Base-by-base conservation (phyloP, 108 stramenopile species). In the Cylindrotheca closterium region DNA sequence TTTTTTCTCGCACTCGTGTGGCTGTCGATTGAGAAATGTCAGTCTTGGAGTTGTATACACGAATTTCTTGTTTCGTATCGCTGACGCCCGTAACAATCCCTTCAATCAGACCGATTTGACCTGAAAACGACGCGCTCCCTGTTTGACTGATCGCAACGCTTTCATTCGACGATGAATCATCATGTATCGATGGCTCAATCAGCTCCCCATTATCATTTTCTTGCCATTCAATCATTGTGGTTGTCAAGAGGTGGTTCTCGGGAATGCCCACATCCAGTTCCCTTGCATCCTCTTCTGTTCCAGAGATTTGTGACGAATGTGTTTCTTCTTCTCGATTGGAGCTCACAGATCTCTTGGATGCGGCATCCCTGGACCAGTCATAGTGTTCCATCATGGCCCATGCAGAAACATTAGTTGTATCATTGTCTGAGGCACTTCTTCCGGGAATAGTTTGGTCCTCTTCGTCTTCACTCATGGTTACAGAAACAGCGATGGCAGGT, bases 351-450 rank as follows among this genome's bases (percentile, higher is more conserved):
- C 24, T 42, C 21, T 52, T 54, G 47, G 60, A 62, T 5, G 48
- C 15, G 27, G 26, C 27, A 49, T 18, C n/a, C n/a, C n/a, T n/a
- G n/a, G 46, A 27, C 42, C 55, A 21, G 23, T 56, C 24, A 29
- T 73, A 73, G 51, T 73, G 63, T 47, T 73, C 71, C 64, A 73
- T 65, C 71, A 73, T 73, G 0, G 71, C 71, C 71, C 71, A 73
- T 34, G 58, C 71, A 5, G 71, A 73, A 27, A 5, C 65, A 8
- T 65, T 37, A 7, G 22, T 26, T 55, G 8, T 30, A 28, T 51
- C 50, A 15, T 19, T 34, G 33, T 30, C 30, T 26, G 2, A 10
- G 51, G n/a, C 53, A 28, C 30, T 28, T 29, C 8, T 1, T 29
- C 22, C 46, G 51, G 31, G 12, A 49, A 32, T 24, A 33, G 22